Conservation (phyloP, 1,284 basidiomycete species). For the Microstroma glucosiphilum region DNA sequence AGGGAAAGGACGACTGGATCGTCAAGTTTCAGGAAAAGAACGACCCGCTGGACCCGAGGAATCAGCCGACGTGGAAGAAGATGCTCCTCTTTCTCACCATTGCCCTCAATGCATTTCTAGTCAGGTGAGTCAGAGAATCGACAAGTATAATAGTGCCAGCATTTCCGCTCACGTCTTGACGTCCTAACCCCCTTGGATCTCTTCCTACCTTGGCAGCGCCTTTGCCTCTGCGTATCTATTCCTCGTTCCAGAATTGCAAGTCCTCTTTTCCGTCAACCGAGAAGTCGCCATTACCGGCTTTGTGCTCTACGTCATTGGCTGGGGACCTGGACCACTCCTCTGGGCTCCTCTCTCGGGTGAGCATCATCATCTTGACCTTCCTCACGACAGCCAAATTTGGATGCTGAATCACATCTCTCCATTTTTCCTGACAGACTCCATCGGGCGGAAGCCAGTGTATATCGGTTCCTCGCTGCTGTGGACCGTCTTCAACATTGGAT, state of each 20-base stretch:
- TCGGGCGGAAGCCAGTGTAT: conserved; percentile 4
- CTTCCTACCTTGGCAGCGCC: not conserved
- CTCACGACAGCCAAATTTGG: not conserved
- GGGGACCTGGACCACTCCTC: conserved; percentile 11
- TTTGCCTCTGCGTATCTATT: conserved; percentile 6
- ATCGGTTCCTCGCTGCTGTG: conserved; percentile 4
- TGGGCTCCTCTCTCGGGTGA: conserved; percentile 11
- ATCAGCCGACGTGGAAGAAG: not conserved
- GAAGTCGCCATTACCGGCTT: not conserved
- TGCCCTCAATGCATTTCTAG: conserved; percentile 6
- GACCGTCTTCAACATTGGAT: conserved; percentile 8
- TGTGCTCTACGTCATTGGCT: conserved; percentile 11
- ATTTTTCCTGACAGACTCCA: not conserved
- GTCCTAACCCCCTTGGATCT: not conserved
- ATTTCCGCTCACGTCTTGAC: not conserved
- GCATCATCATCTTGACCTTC: no score
- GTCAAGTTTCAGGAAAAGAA: not conserved
- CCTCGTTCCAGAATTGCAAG: not conserved
- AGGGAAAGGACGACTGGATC: not conserved
- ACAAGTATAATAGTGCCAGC: not conserved
- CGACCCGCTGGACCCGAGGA: not conserved
- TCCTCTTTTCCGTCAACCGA: not conserved
- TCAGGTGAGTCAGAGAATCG: not conserved
- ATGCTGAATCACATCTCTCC: not conserved
- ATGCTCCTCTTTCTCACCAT: not conserved